Evolutionary conservation across 306 rosid genomes (phyloP), one percentile per base, ranked within the genome.

Genomic region (Elaeagnus macrophylla): DNA sequence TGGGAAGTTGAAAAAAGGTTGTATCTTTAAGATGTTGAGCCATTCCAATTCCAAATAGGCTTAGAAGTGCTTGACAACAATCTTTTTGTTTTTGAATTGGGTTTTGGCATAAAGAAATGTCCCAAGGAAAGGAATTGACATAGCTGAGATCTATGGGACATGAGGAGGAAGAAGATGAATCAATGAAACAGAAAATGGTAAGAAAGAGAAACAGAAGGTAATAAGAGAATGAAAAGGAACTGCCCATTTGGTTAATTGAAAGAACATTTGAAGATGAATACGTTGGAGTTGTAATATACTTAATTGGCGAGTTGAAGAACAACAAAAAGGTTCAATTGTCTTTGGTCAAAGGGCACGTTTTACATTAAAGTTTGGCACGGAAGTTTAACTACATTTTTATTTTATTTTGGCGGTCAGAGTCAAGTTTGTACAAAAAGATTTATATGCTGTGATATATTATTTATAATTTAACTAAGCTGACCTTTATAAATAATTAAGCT

Each of bases 131-230:
- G 59, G 84, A 76, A 5, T 60, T 38, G 11, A 89, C 93, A 43
- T 80, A 85, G 76, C 69, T 74, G 39, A 89, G 79, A 67, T 89
- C 89, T 0, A 89, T 57, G 45, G 91, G 95, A 15, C 97, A 89
- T 37, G 79, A 54, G 0, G 81, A 57, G 35, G 68, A 8, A 2
- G 73, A 7, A 3, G 62, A 10, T 17, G 64, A 39, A 18, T 5
- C 25, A 19, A 48, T 42, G 12, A 35, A 38, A 53, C 37, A 46
- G 20, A 59, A 0, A 39, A 68, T 20, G 77, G 36, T 41, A 67
- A 67, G 18, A 51, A 51, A 11, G 60, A 70, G 13, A 46, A 62
- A 39, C 43, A 45, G 3, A 9, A 57, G 25, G 50, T 20, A 39
- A 25, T 25, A 2, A 12, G 48, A 36, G 53, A 67, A 15, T 0